phyloP scores from a whole-genome alignment of 2,329 filamentous ascomycete species.

The Penicillium sp. region DNA sequence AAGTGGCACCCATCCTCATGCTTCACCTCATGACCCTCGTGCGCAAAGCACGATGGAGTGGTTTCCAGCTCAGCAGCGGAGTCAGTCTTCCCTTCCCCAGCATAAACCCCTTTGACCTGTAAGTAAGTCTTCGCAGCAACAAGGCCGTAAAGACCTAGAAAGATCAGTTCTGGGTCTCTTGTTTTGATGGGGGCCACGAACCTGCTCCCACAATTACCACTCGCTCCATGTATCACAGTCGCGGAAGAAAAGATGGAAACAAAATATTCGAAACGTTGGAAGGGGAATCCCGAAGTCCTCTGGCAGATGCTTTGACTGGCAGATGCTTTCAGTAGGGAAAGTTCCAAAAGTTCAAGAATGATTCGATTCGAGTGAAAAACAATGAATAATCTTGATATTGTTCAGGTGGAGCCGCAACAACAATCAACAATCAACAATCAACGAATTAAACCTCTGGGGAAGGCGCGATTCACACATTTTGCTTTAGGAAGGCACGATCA shows the following conservation, averaged over 20 bases:
- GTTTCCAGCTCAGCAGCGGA: not conserved
- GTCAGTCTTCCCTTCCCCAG: not conserved
- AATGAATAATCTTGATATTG: constrained; percentile 13
- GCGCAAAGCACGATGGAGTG: constrained; percentile 14
- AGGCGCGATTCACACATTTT: too few relatives aligned
- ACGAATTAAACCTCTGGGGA: too few relatives aligned
- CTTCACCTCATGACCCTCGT: not conserved
- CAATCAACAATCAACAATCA: not conserved
- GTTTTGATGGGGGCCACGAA: not conserved
- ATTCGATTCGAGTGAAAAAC: not conserved
- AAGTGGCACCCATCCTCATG: constrained; percentile 9
- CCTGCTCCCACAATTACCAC: constrained; percentile 24
- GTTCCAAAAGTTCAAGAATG: not conserved
- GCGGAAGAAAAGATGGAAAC: too few relatives aligned
- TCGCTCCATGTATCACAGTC: constrained; percentile 12
- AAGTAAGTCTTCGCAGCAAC: constrained; percentile 32
- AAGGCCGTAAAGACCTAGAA: constrained; percentile 28
- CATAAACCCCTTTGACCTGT: constrained; percentile 20
- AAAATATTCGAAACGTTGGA: too few relatives aligned
- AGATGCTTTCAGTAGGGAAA: not conserved
- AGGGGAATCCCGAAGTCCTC: too few relatives aligned
- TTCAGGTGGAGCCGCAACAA: constrained; percentile 14
- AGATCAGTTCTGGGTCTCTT: not conserved
- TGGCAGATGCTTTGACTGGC: too few relatives aligned
- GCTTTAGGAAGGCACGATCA: too few relatives aligned